Base-by-base conservation (phyloP, 495 filamentous ascomycete species). In the Podospora didyma region DNA sequence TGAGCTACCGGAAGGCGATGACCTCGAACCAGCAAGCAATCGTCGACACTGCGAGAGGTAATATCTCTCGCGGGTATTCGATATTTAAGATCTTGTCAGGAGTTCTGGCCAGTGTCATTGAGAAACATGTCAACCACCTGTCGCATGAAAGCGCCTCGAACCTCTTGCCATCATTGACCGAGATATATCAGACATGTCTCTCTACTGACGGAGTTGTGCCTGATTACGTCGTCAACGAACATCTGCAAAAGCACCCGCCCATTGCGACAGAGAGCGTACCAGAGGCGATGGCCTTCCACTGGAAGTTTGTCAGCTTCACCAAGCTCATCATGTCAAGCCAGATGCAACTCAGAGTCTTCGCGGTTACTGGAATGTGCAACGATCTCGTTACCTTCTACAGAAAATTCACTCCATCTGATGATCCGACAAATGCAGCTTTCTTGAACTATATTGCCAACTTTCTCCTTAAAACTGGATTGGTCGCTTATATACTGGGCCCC, bases 401-500 rank as follows among this genome's bases (percentile, higher is more conserved):
- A 46, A 73, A 77, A 16, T 71, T 62, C 35, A 46, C 61, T 11
- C 79, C 82, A 19, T 61, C 58, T 14, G 53, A 44, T 7, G 73
- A 81, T 7, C 77, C 84, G 21, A 53, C 54, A 0, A 60, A 65
- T 34, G 66, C 75, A 20, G 78, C 83, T 0, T 73, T 87, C 16
- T 70, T 90, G 49, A 76, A 79, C 31, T 88, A 85, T 61, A 74
- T 92, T 51, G 79, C 88, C 20, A 71, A 79, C 21, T 87, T 86
- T 57, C 78, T 96, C 42, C 71, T 84, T 23, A 61, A 76, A 3
- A 83, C 83, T 45, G 82, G 81, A 56, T 77, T 96, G 22, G 79
- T 96, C 44, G 84, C 90, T 46, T 96, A 97, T 68, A 81, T 98
- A 24, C 84, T 97, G 53, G 89, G 94, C 2, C 85, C 92, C 44